Percentiles rank a stretch among this genome's conserved stretches.
Evolutionary conservation across 768 basidiomycete species (phyloP).

Genomic region (Tylopilus subfusipes): DNA sequence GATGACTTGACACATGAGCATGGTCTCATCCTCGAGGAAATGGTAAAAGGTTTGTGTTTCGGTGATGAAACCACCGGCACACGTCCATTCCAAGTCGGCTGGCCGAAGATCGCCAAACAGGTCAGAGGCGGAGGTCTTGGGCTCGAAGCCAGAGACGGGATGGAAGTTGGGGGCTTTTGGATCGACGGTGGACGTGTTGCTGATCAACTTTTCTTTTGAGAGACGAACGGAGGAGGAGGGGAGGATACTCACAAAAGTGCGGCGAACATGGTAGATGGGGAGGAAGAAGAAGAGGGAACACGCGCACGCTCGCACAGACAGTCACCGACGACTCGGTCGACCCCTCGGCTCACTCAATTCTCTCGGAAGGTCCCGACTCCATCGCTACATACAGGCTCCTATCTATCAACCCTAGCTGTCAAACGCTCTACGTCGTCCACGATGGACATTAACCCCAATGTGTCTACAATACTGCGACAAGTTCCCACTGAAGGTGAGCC

Average conservation of each 20-base stretch:
- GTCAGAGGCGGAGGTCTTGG: conserved; percentile 49
- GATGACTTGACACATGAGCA: conserved; percentile 80
- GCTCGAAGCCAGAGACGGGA: conserved; percentile 58
- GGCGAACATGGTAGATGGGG: conserved; percentile 65
- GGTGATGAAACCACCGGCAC: conserved; percentile 77
- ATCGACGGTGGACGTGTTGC: conserved; percentile 55
- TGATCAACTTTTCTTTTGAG: conserved; percentile 26
- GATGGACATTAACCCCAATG: no score
- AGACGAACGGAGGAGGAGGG: not conserved
- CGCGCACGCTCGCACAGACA: not conserved
- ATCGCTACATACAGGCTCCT: not conserved
- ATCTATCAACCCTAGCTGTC: no score
- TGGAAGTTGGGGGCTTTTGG: conserved; percentile 76
- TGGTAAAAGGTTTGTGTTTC: conserved; percentile 92
- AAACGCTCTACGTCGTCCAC: no score
- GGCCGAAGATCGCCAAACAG: conserved; percentile 72
- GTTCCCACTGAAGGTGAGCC: no score
- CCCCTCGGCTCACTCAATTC: conserved; percentile 6
- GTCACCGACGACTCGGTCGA: not conserved
- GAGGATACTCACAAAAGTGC: conserved; percentile 67
- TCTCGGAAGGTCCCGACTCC: conserved; percentile 2
- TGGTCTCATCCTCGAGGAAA: conserved; percentile 73
- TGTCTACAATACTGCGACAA: no score
- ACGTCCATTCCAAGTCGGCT: conserved; percentile 79
- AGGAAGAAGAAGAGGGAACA: not conserved